A percentile compares a stretch with the other conserved stretches of the same genome.
phyloP scores from a whole-genome alignment of 2,329 filamentous ascomycete species.

The Fusarium praegraminearum region DNA sequence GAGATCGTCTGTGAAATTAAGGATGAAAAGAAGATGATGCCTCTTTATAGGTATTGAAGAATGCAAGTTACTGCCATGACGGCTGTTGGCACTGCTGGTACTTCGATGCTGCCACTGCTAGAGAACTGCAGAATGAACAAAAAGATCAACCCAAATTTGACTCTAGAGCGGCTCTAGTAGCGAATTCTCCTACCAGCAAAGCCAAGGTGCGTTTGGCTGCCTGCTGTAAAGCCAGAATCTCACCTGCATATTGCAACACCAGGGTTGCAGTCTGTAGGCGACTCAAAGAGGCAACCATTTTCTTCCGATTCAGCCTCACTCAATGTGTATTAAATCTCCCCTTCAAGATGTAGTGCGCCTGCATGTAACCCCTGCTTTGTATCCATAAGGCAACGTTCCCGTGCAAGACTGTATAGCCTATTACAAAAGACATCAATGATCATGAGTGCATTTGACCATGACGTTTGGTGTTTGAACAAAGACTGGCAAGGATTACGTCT shows the following conservation, averaged over 20 bases:
- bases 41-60: background rate
- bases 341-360: too few relatives aligned
- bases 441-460: background rate
- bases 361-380: background rate
- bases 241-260: background rate
- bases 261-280: background rate
- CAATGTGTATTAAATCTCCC: background rate
- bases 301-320: background rate
- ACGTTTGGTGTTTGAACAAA: background rate
- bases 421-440: background rate
- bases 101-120: background rate
- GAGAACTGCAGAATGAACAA: background rate
- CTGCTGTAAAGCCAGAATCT: background rate
- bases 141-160: background rate
- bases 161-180: background rate
- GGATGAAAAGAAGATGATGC: background rate
- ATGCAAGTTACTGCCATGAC: background rate
- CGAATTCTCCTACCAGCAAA: background rate
- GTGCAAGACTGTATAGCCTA: background rate
- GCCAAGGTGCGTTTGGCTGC: background rate
- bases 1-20: background rate
- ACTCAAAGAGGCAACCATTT: background rate
- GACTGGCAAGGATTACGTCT: background rate
- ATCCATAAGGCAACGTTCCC: background rate
- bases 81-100: background rate